These are phyloP conservation scores for Nigrospora sphaerica DNA, from an alignment of 2,329 filamentous ascomycete species.

Conservation along the genomic window DNA sequence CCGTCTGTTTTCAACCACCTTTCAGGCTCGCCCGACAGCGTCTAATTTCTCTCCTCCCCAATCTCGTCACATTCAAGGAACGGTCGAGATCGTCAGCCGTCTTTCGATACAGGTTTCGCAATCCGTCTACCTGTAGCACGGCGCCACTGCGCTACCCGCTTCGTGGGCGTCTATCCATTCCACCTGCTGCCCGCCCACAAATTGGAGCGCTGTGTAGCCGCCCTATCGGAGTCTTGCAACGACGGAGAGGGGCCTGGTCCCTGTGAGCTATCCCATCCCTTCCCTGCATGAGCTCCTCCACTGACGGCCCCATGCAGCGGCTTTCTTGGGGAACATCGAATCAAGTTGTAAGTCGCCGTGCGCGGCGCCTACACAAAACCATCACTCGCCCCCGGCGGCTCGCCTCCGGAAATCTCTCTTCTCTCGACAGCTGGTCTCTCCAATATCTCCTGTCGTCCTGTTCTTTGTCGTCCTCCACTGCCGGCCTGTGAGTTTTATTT, in stretches of 20 bases:
- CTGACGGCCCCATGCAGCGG: slow-evolving; percentile 31
- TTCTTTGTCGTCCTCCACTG: slow-evolving; percentile 16
- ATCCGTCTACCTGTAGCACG: slow-evolving; percentile 8
- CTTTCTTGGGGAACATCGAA: slow-evolving; percentile 19
- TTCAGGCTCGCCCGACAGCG: too few species aligned
- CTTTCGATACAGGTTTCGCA: too few species aligned
- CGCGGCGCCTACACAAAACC: slow-evolving; percentile 46
- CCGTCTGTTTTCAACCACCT: too few species aligned
- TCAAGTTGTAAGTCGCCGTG: slow-evolving; percentile 16
- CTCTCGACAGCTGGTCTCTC: slow-evolving; percentile 52
- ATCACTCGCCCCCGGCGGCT: slow-evolving; percentile 31
- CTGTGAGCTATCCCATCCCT: slow-evolving; percentile 32
- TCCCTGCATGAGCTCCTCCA: slow-evolving; percentile 26
- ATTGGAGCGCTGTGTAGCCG: slow-evolving; percentile 25
- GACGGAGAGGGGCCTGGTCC: slow-evolving; percentile 28
- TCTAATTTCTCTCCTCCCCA: too few species aligned
- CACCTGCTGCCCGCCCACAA: slow-evolving; percentile 30
- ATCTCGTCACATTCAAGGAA: too few species aligned
- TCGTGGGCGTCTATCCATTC: slow-evolving; percentile 37
- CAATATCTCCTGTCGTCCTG: slow-evolving; percentile 22
- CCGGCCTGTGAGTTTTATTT: slow-evolving; percentile 15
- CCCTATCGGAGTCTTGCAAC: slow-evolving; percentile 35
- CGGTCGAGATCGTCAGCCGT: too few species aligned
- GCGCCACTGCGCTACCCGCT: slow-evolving; percentile 26
- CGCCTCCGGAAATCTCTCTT: slow-evolving; percentile 26